A percentile compares a stretch with the other conserved stretches of the same genome.
Conservation (phyloP, 352 stramenopile species). For the Phytophthora cactorum region DNA sequence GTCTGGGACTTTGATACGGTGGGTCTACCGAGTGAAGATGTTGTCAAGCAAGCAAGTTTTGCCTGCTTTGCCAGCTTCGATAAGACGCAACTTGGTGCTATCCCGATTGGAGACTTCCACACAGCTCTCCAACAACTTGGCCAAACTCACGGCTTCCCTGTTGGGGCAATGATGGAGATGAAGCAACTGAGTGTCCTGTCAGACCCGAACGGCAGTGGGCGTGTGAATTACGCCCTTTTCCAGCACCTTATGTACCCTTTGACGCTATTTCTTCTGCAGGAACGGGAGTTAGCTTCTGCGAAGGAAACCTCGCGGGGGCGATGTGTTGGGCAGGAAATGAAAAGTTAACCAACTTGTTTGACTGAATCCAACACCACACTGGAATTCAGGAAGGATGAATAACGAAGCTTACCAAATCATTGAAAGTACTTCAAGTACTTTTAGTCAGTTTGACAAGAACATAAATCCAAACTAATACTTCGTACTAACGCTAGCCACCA, state of each 20-base stretch:
- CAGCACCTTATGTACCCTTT: slow-evolving; percentile 60
- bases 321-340: slow-evolving; percentile 1
- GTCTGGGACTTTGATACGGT: slow-evolving; percentile 24
- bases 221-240: slow-evolving; percentile 68
- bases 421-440: too few relatives aligned
- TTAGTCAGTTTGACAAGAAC: too few relatives aligned
- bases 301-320: slow-evolving; percentile 10
- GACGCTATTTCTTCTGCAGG: slow-evolving; percentile 44
- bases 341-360: background rate
- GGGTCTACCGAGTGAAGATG: slow-evolving; percentile 34
- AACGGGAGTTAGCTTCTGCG: slow-evolving; percentile 19
- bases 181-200: slow-evolving; percentile 46
- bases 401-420: too few relatives aligned
- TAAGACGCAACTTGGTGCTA: slow-evolving; percentile 33
- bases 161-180: slow-evolving; percentile 32
- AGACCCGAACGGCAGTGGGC: slow-evolving; percentile 51
- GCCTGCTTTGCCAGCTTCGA: slow-evolving; percentile 52
- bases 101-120: slow-evolving; percentile 47
- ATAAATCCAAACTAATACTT: too few relatives aligned
- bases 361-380: too few relatives aligned
- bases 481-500: too few relatives aligned
- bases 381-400: too few relatives aligned
- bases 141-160: slow-evolving; percentile 20
- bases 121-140: slow-evolving; percentile 34
- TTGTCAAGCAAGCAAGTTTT: slow-evolving; percentile 36